Conservation (phyloP, 2,329 filamentous ascomycete species). For the Leptosphaerulina australis region DNA sequence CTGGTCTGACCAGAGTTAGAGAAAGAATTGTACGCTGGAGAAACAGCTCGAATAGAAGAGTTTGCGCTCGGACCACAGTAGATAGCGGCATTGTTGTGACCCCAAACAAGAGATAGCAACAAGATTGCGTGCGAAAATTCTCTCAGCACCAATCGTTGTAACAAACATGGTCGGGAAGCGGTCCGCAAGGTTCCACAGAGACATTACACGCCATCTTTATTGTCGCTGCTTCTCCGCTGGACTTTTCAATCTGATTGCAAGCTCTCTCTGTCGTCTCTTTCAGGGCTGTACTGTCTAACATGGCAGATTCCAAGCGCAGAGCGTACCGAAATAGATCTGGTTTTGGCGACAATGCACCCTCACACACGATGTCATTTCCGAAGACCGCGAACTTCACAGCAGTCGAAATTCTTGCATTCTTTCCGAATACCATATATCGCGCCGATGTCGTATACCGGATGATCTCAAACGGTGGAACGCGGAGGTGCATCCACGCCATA, state of each 20-base stretch:
- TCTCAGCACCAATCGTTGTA: not conserved
- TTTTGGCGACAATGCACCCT: conserved; percentile 18
- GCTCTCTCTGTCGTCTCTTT: not conserved
- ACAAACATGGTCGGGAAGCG: not conserved
- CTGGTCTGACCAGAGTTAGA: not conserved
- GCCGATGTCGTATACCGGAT: conserved; percentile 32
- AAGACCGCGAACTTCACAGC: conserved; percentile 23
- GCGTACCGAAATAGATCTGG: not conserved
- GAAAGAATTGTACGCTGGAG: not conserved
- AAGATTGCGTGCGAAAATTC: conserved; percentile 6
- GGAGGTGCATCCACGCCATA: conserved; percentile 20
- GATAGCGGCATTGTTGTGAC: conserved; percentile 10
- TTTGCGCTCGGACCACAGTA: conserved; percentile 18
- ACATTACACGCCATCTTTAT: not conserved
- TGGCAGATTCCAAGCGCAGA: conserved; percentile 1
- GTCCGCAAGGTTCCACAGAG: not conserved
- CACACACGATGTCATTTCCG: conserved; percentile 24
- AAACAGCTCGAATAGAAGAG: conserved; percentile 6
- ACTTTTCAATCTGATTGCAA: not conserved
- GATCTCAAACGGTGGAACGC: conserved; percentile 26
- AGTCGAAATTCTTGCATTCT: conserved; percentile 32
- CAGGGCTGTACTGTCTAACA: not conserved
- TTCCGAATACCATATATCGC: conserved; percentile 30
- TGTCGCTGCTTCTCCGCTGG: not conserved
- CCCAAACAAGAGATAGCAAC: conserved; percentile 11